Evolutionary conservation across 2,329 filamentous ascomycete genomes (phyloP).

Genomic region (Achaetomium macrosporum): DNA sequence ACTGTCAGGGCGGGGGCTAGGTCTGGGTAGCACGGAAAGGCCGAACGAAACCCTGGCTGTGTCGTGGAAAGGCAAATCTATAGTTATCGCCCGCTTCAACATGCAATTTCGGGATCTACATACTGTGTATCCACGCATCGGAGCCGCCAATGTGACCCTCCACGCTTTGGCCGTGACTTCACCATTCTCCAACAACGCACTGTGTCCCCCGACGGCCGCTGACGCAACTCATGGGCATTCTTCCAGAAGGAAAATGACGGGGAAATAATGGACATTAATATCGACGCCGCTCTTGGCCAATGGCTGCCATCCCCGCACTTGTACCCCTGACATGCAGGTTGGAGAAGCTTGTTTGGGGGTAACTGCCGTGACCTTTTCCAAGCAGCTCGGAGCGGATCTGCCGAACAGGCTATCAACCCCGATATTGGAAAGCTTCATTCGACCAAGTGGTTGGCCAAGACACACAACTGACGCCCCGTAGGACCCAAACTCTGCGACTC

Average conservation of each 20-base stretch:
- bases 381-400: conserved; percentile 15
- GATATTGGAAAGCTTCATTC: conserved; percentile 17
- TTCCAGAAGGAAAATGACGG: background rate
- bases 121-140: too few relatives aligned
- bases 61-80: too few relatives aligned
- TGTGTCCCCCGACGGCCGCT: background rate
- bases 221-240: background rate
- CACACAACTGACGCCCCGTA: background rate
- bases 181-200: background rate
- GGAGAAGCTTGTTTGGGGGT: background rate
- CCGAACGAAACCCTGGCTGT: too few relatives aligned
- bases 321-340: background rate
- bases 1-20: too few relatives aligned
- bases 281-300: conserved; percentile 1
- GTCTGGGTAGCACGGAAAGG: too few relatives aligned
- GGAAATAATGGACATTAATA: background rate
- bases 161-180: too few relatives aligned
- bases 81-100: too few relatives aligned
- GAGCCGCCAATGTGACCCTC: too few relatives aligned
- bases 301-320: background rate
- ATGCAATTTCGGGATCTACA: too few relatives aligned
- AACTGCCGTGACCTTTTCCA: conserved; percentile 3
- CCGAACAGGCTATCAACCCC: conserved; percentile 24
- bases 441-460: conserved; percentile 13
- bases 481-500: conserved; percentile 5